Evolutionary conservation across 2,329 filamentous ascomycete genomes (phyloP), one percentile per base, ranked within the genome.

Genomic region (Macrophomina phaseolina): DNA sequence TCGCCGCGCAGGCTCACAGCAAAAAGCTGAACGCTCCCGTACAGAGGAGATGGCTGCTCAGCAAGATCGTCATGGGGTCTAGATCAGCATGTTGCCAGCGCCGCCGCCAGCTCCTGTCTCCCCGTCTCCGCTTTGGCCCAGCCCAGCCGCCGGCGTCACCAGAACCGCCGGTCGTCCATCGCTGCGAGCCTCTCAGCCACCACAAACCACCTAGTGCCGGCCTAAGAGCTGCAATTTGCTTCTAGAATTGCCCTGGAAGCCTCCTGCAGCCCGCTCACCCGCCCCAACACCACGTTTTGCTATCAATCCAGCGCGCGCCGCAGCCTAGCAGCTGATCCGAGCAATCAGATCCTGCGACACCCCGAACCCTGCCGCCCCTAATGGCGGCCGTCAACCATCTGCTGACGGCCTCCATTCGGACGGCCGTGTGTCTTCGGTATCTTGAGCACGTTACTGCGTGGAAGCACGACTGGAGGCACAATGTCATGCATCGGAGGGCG

Each of bases 241-340:
- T 61, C 58, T 62, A 62, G 58, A 62, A 62, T 62, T 7, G 9
- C 58, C 40, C 12, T 61, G 6, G 56, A 61, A 61, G 40, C 56
- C 56, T 45, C 56, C 6, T 61, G 16, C 56, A 45, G 56, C 56
- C 42, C 18, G 14, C 40, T 28, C 12, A 16, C 52, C 34, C 52
- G 18, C 23, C 12, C 36, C 14, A n/a, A 38, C 30, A 48, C 58
- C 58, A 62, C 58, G 58, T 62, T 62, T 55, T 49, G 52, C 52
- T 34, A 34, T 55, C 34, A 34, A 55, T 51, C 55, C 58, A 32
- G 58, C 56, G 40, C 40, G 28, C n/a, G 16, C 58, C 11, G 32
- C 34, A 4, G 42, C 32, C 14, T 49, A 49, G 18, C 42, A 28
- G 14, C 23, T 23, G 38, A 18, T 28, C 51, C n/a, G 51, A n/a